These are phyloP conservation scores for Agapanthus africanus DNA, from an alignment of 106 monocot species.

Conservation along the genomic window DNA sequence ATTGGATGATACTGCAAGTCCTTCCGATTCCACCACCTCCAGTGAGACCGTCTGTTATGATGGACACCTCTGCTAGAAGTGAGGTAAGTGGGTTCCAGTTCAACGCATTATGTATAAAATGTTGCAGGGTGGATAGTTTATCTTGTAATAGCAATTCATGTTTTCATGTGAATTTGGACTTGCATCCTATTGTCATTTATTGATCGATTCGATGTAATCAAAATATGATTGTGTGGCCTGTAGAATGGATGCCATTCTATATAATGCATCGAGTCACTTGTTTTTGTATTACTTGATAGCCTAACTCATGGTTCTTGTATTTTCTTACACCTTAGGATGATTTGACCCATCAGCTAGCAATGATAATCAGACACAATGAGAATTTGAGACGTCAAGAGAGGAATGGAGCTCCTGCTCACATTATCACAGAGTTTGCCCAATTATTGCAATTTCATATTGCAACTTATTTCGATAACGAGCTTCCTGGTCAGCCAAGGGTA, in stretches of 20 bases:
- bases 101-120: no score
- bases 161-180: neutral
- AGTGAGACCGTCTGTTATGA: constrained; percentile 99
- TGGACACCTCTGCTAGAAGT: constrained; percentile 97
- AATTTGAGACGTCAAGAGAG: constrained; percentile 86
- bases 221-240: neutral
- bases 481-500: constrained; percentile 99
- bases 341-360: constrained; percentile 96
- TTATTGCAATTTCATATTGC: constrained; percentile 95
- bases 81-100: constrained; percentile 44
- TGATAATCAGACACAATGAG: constrained; percentile 97
- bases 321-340: constrained; percentile 61
- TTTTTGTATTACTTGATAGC: neutral
- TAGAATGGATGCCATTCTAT: neutral
- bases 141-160: neutral
- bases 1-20: constrained; percentile 99
- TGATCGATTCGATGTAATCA: no score
- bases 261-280: no score
- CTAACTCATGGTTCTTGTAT: neutral
- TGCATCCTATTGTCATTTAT: neutral
- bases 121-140: no score
- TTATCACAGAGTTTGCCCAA: constrained; percentile 97
- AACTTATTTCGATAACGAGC: constrained; percentile 98
- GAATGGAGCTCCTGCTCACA: constrained; percentile 98
- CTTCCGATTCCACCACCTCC: constrained; percentile 97